These are phyloP conservation scores for Claviceps sorghi DNA, from an alignment of 2,329 filamentous ascomycete genomes.

Conservation along the genomic window DNA sequence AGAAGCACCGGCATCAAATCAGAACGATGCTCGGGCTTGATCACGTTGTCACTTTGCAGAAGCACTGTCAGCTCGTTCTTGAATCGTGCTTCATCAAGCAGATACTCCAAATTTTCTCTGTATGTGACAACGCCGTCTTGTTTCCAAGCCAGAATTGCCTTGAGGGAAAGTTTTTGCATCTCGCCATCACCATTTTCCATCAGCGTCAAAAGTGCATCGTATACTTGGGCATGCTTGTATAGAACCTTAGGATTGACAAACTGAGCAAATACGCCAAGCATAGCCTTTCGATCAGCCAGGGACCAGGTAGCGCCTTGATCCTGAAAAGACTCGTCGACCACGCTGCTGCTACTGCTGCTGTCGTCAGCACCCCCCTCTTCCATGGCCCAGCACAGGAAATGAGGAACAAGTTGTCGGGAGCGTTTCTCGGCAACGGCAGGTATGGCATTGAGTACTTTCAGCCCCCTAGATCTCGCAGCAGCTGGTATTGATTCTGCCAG, in stretches of 20 bases:
- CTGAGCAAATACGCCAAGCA: slow-evolving; percentile 67
- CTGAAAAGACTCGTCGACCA: slow-evolving; percentile 21
- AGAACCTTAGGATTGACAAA: slow-evolving; percentile 79
- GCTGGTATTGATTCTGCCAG: slow-evolving; percentile 33
- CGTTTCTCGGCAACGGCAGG: slow-evolving; percentile 72
- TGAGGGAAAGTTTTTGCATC: slow-evolving; percentile 72
- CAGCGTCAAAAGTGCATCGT: slow-evolving; percentile 57
- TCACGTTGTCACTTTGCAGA: slow-evolving; percentile 58
- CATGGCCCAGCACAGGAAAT: slow-evolving; percentile 69
- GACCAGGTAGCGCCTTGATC: slow-evolving; percentile 41
- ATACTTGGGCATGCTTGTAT: slow-evolving; percentile 63
- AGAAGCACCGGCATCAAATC: slow-evolving; percentile 76
- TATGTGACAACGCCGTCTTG: slow-evolving; percentile 60
- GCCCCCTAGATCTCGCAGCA: slow-evolving; percentile 58
- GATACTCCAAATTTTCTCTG: slow-evolving; percentile 68
- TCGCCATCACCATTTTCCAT: slow-evolving; percentile 82
- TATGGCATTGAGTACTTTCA: slow-evolving; percentile 60
- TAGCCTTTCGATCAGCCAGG: slow-evolving; percentile 66
- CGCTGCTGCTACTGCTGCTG: slow-evolving; percentile 23
- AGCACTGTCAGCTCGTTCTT: slow-evolving; percentile 89
- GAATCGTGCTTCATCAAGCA: slow-evolving; percentile 83
- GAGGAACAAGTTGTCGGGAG: slow-evolving; percentile 71
- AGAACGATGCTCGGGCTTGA: slow-evolving; percentile 57
- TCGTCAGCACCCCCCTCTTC: slow-evolving; percentile 31
- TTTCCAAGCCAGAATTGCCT: slow-evolving; percentile 83